Conservation (phyloP, 176 grass and related monocot genomes). For the Ananas comosus region DNA sequence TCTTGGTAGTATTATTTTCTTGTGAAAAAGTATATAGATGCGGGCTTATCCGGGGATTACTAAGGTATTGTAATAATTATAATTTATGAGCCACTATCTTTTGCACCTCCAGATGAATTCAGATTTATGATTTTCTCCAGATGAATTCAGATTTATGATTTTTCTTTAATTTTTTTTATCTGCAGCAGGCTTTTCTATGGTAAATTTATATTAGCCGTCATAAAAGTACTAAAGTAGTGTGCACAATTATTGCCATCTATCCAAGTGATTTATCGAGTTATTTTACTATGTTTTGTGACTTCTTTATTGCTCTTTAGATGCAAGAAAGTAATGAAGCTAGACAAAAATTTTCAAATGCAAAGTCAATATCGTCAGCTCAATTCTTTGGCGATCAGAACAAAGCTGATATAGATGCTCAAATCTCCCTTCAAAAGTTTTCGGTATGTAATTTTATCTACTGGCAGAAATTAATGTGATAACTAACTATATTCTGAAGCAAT, state of each 20-base stretch:
- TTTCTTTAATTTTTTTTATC: too few relatives aligned
- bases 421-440: slow-evolving; percentile 80
- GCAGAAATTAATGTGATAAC: not conserved
- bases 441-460: slow-evolving; percentile 31
- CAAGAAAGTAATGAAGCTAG: slow-evolving; percentile 84
- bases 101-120: too few relatives aligned
- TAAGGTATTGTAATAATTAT: too few relatives aligned
- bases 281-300: slow-evolving; percentile 1
- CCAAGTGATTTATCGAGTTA: slow-evolving; percentile 1
- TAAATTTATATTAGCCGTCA: too few relatives aligned
- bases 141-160: too few relatives aligned
- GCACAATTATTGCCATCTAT: not conserved
- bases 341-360: slow-evolving; percentile 95
- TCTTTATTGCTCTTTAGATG: slow-evolving; percentile 37
- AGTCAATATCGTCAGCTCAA: slow-evolving; percentile 95
- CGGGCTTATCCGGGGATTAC: not conserved
- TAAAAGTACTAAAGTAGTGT: too few relatives aligned
- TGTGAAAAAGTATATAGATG: not conserved
- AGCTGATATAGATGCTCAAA: slow-evolving; percentile 52
- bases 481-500: not conserved
- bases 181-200: too few relatives aligned
- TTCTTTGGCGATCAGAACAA: slow-evolving; percentile 66
- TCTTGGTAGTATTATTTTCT: not conserved
- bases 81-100: too few relatives aligned
- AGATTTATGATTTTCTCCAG: too few relatives aligned